Conservation (phyloP, 2,329 filamentous ascomycete genomes). For the Botrytis fabae region DNA sequence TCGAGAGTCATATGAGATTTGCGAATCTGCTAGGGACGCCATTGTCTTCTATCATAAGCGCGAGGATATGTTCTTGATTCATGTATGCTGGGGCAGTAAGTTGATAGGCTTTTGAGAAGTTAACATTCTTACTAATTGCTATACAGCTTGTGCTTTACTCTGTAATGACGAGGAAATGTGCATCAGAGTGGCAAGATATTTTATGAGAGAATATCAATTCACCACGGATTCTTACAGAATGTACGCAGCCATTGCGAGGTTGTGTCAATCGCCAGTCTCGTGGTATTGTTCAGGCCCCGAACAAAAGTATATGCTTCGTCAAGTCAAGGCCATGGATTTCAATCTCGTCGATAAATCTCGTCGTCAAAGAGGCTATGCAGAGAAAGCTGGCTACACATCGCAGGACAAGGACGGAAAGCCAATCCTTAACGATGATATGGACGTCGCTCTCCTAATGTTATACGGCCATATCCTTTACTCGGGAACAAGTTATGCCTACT, state of each 20-base stretch:
- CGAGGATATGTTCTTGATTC: constrained; percentile 68
- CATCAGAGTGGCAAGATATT: constrained; percentile 71
- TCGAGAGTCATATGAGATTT: constrained; percentile 75
- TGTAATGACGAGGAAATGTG: constrained; percentile 78
- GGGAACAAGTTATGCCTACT: constrained; percentile 78
- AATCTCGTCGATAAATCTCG: constrained; percentile 55
- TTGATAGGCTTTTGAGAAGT: constrained; percentile 20
- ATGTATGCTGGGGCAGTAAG: constrained; percentile 74
- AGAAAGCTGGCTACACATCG: constrained; percentile 45
- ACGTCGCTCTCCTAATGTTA: constrained; percentile 79
- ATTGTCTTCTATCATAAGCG: constrained; percentile 77
- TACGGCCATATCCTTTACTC: constrained; percentile 89
- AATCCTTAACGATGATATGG: constrained; percentile 49
- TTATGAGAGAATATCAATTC: constrained; percentile 80
- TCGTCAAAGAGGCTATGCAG: constrained; percentile 46
- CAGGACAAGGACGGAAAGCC: constrained; percentile 41
- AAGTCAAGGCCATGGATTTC: constrained; percentile 87
- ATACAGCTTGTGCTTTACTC: constrained; percentile 75
- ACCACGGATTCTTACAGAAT: constrained; percentile 81
- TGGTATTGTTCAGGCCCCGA: constrained; percentile 80
- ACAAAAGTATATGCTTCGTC: constrained; percentile 88
- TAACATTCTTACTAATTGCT: constrained; percentile 22
- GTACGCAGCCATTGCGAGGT: constrained; percentile 73
- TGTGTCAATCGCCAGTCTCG: constrained; percentile 70
- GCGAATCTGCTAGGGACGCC: constrained; percentile 75